A percentile compares a stretch with the other conserved stretches of the same genome.
Conservation (phyloP, 2,329 filamentous ascomycete genomes). For the Sporothrix mexicana region DNA sequence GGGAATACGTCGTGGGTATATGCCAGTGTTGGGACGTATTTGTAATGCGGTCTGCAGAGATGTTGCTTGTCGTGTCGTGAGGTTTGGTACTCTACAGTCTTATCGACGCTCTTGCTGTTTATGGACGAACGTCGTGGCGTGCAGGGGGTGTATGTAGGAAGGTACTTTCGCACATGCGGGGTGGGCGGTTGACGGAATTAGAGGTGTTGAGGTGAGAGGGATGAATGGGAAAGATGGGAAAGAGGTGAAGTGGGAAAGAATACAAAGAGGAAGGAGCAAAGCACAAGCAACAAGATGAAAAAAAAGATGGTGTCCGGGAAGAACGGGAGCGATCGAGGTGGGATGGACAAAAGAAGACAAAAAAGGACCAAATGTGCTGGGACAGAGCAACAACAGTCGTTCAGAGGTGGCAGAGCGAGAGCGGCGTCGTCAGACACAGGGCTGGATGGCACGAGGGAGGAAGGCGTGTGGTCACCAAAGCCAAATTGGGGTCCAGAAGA, state of each 20-base stretch:
- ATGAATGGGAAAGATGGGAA: background rate
- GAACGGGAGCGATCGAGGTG: background rate
- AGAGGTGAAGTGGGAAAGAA: background rate
- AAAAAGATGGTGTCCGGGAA: background rate
- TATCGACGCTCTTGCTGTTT: background rate
- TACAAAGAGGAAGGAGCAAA: background rate
- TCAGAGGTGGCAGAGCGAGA: constrained; percentile 25
- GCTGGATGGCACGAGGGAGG: constrained; percentile 33
- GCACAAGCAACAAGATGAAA: background rate
- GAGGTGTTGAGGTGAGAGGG: background rate
- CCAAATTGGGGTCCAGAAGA: background rate
- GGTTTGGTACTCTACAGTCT: background rate
- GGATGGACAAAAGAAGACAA: background rate
- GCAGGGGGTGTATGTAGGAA: constrained; percentile 16
- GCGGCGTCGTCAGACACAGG: constrained; percentile 32
- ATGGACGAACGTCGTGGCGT: background rate
- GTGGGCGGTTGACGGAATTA: background rate
- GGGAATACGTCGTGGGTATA: background rate
- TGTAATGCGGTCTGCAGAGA: constrained; percentile 3
- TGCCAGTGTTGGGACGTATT: background rate
- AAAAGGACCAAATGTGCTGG: background rate
- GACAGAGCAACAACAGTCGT: constrained; percentile 15
- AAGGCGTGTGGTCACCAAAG: constrained; percentile 19
- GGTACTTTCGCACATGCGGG: background rate
- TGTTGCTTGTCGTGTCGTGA: background rate